phyloP scores from a whole-genome alignment of 2,329 filamentous ascomycete genomes.

The Claviceps sp. region DNA sequence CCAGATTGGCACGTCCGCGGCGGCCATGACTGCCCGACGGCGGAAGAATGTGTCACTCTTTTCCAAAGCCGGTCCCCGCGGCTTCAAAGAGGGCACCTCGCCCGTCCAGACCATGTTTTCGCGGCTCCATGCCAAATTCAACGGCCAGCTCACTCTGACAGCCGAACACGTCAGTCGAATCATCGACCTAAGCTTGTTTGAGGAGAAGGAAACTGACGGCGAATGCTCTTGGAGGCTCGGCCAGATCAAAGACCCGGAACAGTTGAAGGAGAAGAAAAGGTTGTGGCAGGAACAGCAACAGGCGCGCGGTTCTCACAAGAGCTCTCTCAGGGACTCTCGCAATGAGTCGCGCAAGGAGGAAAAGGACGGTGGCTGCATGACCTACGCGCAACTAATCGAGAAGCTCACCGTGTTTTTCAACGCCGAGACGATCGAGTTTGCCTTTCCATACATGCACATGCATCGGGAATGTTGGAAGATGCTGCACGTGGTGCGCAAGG shows the following conservation, averaged over 20 bases:
- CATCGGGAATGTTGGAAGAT: conserved; percentile 27
- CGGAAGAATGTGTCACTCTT: conserved; percentile 10
- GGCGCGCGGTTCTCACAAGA: background rate
- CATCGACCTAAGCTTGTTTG: conserved; percentile 1
- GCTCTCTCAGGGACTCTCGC: background rate
- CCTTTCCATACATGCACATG: conserved; percentile 27
- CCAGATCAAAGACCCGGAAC: conserved; percentile 10
- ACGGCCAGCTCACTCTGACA: background rate
- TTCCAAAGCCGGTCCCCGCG: conserved; percentile 10
- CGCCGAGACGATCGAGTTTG: conserved; percentile 22
- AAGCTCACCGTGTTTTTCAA: conserved; percentile 20
- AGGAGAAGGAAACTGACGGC: conserved; percentile 8
- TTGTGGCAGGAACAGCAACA: background rate
- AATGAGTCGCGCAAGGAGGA: background rate
- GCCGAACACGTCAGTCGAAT: background rate
- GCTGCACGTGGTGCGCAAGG: conserved; percentile 19
- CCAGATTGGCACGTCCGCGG: conserved; percentile 23
- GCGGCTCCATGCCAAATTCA: background rate
- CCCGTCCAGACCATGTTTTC: conserved; percentile 23
- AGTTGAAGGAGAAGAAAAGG: conserved; percentile 5
- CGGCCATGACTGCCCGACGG: background rate
- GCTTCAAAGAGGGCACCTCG: conserved; percentile 16
- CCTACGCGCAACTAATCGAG: conserved; percentile 16
- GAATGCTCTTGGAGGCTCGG: conserved; percentile 6
- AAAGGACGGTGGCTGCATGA: conserved; percentile 2